Percentiles rank a stretch among this genome's conserved stretches.
phyloP scores from a whole-genome alignment of 768 basidiomycete species.

The Suillus decipiens region DNA sequence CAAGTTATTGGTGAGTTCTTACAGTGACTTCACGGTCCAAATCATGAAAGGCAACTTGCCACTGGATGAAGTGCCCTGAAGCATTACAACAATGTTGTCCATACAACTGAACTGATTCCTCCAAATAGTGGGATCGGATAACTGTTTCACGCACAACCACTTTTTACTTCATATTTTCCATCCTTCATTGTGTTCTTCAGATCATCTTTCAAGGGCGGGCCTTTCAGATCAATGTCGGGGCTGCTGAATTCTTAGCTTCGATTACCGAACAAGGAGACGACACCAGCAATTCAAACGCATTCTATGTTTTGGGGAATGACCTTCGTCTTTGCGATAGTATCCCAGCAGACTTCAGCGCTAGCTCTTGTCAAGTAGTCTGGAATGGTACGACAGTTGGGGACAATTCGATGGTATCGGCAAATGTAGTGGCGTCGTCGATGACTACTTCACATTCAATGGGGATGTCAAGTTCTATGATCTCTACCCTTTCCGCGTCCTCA shows the following conservation, averaged over 20 bases:
- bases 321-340: conserved; percentile 61
- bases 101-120: not conserved
- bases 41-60: not conserved
- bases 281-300: conserved; percentile 41
- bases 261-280: conserved; percentile 55
- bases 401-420: conserved; percentile 5
- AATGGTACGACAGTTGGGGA: conserved; percentile 33
- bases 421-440: not conserved
- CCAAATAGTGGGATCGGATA: conserved; percentile 63
- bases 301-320: conserved; percentile 48
- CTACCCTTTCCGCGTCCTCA: not conserved
- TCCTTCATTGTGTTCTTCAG: conserved; percentile 67
- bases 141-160: conserved; percentile 67
- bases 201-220: conserved; percentile 68
- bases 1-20: conserved; percentile 49
- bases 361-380: conserved; percentile 59
- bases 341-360: conserved; percentile 36
- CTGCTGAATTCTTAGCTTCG: conserved; percentile 51
- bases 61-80: not conserved
- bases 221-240: conserved; percentile 62
- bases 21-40: not conserved
- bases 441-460: conserved; percentile 3
- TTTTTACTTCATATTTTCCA: conserved; percentile 66
- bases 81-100: not conserved
- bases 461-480: not conserved